A percentile compares a stretch with the other conserved stretches of the same genome.
phyloP scores from a whole-genome alignment of 2,329 filamentous ascomycete species.

The Alternaria conjuncta region DNA sequence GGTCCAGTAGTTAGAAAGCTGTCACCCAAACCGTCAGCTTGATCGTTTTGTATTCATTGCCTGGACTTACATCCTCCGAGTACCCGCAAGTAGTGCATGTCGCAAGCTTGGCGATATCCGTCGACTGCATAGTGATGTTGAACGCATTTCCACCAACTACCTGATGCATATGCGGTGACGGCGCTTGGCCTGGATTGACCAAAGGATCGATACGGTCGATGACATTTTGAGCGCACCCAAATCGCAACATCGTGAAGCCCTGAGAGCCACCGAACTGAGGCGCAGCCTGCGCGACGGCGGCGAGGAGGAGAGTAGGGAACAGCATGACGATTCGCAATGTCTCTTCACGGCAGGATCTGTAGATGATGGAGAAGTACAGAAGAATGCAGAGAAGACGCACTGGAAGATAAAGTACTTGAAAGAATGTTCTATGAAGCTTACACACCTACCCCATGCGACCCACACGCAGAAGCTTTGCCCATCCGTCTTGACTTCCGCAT shows the following conservation, averaged over 20 bases:
- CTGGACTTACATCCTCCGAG: conserved; percentile 23
- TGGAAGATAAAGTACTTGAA: not conserved
- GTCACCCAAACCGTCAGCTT: not conserved
- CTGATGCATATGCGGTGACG: conserved; percentile 49
- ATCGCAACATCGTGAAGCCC: conserved; percentile 40
- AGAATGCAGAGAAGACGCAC: not conserved
- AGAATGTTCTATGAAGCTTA: not conserved
- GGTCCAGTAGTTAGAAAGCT: conserved; percentile 41
- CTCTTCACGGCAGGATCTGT: not conserved
- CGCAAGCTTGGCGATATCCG: conserved; percentile 36
- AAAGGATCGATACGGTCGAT: conserved; percentile 43
- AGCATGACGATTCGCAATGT: conserved; percentile 19
- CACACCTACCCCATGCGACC: not conserved
- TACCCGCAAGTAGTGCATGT: conserved; percentile 52
- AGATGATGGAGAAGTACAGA: not conserved
- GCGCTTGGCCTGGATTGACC: conserved; percentile 46
- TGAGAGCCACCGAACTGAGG: conserved; percentile 24
- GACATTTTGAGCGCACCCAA: conserved; percentile 41
- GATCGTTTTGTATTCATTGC: not conserved
- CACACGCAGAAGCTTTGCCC: not conserved
- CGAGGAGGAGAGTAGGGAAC: conserved; percentile 28
- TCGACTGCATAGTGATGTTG: conserved; percentile 52
- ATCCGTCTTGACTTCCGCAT: not conserved
- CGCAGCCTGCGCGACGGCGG: conserved; percentile 26
- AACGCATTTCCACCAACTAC: conserved; percentile 55